A percentile compares a stretch with the other conserved stretches of the same genome.
phyloP scores from a whole-genome alignment of 2,329 filamentous ascomycete genomes.

The Leptoxyphium fumago region DNA sequence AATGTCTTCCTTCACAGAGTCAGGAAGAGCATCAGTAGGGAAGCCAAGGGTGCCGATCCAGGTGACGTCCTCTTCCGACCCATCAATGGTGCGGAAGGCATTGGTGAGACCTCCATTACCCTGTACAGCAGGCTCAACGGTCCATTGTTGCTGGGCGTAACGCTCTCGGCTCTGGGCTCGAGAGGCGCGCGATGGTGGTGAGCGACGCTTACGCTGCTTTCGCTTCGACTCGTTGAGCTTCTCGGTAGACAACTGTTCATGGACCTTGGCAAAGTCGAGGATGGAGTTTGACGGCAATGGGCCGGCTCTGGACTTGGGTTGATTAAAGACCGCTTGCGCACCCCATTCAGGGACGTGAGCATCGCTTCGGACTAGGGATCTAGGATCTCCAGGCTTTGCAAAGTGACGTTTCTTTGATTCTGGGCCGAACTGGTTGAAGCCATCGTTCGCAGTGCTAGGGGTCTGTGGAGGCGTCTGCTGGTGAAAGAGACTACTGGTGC shows the following conservation, averaged over 20 bases:
- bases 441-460: conserved; percentile 24
- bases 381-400: conserved; percentile 31
- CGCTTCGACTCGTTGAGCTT: conserved; percentile 11
- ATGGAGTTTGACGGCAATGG: conserved; percentile 63
- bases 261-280: conserved; percentile 47
- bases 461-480: conserved; percentile 27
- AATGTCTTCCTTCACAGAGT: conserved; percentile 67
- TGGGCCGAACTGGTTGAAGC: conserved; percentile 28
- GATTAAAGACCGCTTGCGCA: conserved; percentile 45
- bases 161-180: conserved; percentile 24
- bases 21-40: conserved; percentile 72
- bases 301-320: conserved; percentile 61
- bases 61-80: conserved; percentile 54
- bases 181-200: conserved; percentile 9
- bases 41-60: conserved; percentile 90
- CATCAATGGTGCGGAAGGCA: conserved; percentile 65
- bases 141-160: conserved; percentile 70
- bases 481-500: conserved; percentile 25
- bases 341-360: conserved; percentile 68
- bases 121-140: conserved; percentile 69
- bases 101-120: conserved; percentile 88
- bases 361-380: conserved; percentile 53
- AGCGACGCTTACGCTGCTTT: conserved; percentile 6
- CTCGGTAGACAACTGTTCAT: conserved; percentile 20
- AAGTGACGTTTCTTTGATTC: conserved; percentile 38